Base-by-base conservation (phyloP, 139 green algal genomes). In the Picochlorum sp. region DNA sequence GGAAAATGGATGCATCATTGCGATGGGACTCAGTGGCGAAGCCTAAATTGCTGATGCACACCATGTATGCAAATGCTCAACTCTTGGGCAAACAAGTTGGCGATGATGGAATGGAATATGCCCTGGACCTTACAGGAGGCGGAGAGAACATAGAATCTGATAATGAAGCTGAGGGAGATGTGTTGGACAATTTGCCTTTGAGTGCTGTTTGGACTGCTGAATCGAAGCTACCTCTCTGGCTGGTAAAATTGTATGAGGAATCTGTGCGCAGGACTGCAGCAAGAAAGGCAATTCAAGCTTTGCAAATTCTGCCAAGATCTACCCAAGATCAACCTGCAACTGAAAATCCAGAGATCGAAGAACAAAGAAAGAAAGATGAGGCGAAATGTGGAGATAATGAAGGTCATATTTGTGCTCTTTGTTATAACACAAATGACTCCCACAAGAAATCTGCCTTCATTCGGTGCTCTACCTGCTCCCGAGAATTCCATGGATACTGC, bases 201-300 rank as follows among this genome's bases (percentile, higher is more conserved):
- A 41, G 49, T 23, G 69, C 69, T 1, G 13, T 58, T 15, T 85
- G 79, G 79, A 56, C 73, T 56, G 47, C 71, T 30, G 79, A 85
- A 64, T 23, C 20, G 13, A 26, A 62, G 18, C 63, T 85, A 55
- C 79, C 79, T 5, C 63, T 85, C 8, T 85, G 79, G 79, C 52
- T 84, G 20, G 30, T 85, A 11, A 63, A 58, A 37, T 26, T 13
- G 3, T 83, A 70, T 24, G 79, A 85, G 69, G 79, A 85, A 68
- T 65, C 54, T 37, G 41, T 68, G 38, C 67, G 77, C 23, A 58
- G 74, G 2, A 67, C 78, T 44, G 61, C 56, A 9, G 74, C 70
- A 1, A 47, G 62, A 4, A 47, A 58, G 44, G 51, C 51, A 37
- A 47, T 50, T 14, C 32, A 52, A 21, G 55, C 45, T 13, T 49